These are phyloP conservation scores for Venustampulla echinocandica DNA, from an alignment of 495 filamentous ascomycete species.

Conservation along the genomic window DNA sequence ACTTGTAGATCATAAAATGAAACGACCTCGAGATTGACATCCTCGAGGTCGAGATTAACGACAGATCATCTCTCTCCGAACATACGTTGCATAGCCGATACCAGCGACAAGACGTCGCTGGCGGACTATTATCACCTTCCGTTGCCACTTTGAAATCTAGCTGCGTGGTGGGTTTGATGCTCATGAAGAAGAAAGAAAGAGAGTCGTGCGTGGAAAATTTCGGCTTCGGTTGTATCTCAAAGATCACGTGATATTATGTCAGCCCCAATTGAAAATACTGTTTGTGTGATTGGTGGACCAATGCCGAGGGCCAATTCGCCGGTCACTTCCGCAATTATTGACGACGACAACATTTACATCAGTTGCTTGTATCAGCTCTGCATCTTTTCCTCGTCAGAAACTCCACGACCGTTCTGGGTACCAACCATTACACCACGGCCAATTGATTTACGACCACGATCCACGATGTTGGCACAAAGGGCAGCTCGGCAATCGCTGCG, in stretches of 20 bases:
- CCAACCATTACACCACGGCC: no score
- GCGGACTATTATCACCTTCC: constrained; percentile 29
- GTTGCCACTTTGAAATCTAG: constrained; percentile 27
- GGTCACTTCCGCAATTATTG: constrained; percentile 13
- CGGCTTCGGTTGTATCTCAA: neutral
- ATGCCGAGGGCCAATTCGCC: constrained; percentile 18
- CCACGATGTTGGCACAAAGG: constrained; percentile 59
- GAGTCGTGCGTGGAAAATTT: neutral
- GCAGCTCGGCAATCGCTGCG: constrained; percentile 57
- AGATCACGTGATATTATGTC: constrained; percentile 5
- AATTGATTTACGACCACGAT: constrained; percentile 4
- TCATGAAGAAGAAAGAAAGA: constrained; percentile 37
- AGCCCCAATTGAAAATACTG: constrained; percentile 9
- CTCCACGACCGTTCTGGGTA: no score
- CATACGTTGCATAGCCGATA: constrained; percentile 35
- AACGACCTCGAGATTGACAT: constrained; percentile 43
- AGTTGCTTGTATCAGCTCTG: neutral
- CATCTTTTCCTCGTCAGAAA: neutral
- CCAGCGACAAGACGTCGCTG: constrained; percentile 32
- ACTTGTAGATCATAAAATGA: constrained; percentile 50
- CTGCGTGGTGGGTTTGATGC: constrained; percentile 38
- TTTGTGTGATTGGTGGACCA: constrained; percentile 5
- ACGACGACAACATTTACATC: constrained; percentile 15
- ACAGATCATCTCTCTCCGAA: constrained; percentile 42
- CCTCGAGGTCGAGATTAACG: constrained; percentile 49